These are phyloP conservation scores for Verbena officinalis DNA, from an alignment of 257 asterid genomes.

Conservation along the genomic window DNA sequence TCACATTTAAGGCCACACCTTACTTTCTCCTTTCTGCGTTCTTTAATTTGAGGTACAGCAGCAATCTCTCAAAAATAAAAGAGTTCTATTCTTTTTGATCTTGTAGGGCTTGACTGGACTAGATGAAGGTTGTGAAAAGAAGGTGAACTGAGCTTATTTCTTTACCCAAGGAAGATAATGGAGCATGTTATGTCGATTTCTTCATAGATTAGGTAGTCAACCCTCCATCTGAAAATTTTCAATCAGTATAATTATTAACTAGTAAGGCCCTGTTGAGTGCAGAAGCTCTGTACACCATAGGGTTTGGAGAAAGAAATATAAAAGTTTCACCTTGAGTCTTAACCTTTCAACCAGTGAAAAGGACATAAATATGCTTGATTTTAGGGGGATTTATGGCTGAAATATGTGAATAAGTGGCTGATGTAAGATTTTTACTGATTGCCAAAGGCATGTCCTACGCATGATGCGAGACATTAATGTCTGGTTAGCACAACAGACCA, in stretches of 20 bases:
- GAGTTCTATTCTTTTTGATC: constrained; percentile 48
- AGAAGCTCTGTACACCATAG: background rate
- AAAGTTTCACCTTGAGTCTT: background rate
- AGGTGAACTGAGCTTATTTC: constrained; percentile 50
- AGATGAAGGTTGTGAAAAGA: constrained; percentile 54
- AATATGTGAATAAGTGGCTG: constrained; percentile 5
- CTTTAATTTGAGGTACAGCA: too few relatives aligned
- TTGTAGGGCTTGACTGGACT: constrained; percentile 70
- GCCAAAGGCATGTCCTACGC: background rate
- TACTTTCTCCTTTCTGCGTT: too few relatives aligned
- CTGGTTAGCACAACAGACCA: background rate
- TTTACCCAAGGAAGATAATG: constrained; percentile 27
- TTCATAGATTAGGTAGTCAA: constrained; percentile 24
- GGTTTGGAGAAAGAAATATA: background rate
- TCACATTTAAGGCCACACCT: too few relatives aligned
- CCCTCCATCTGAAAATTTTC: constrained; percentile 6
- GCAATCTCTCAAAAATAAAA: too few relatives aligned
- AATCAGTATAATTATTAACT: background rate
- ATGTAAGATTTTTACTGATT: background rate
- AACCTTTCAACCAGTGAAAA: too few relatives aligned
- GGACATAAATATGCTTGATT: background rate
- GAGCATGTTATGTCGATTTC: constrained; percentile 14
- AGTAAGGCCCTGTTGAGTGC: background rate
- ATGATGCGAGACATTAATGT: constrained; percentile 7
- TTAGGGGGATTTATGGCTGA: background rate